Conservation (phyloP, 306 rosid genomes). For the Medicago arabica region DNA sequence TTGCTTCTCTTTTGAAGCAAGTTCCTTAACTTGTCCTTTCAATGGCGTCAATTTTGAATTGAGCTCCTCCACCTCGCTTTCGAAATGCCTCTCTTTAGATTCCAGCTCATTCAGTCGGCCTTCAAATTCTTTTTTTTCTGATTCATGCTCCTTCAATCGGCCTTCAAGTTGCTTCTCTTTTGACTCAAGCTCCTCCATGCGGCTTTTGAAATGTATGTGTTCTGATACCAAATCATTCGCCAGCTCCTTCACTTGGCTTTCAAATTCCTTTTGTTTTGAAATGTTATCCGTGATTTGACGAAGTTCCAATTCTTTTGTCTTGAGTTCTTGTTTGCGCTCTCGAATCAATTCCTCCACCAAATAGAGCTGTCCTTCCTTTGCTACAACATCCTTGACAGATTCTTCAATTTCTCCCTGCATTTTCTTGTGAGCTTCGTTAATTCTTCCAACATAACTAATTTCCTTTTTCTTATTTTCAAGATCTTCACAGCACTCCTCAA, state of each 20-base stretch:
- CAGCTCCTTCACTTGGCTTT: background rate
- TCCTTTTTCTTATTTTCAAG: slow-evolving; percentile 47
- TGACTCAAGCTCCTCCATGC: slow-evolving; percentile 11
- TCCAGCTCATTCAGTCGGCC: background rate
- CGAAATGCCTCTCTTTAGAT: no score
- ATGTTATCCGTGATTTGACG: background rate
- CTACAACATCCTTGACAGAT: slow-evolving; percentile 24
- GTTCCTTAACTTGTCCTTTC: background rate
- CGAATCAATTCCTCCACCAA: slow-evolving; percentile 13
- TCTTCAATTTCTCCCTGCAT: slow-evolving; percentile 24
- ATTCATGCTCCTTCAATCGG: background rate
- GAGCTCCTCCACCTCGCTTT: no score
- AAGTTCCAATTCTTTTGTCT: slow-evolving; percentile 1
- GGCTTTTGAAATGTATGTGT: background rate
- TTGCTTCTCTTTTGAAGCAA: background rate
- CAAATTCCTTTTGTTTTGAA: background rate
- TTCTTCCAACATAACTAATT: slow-evolving; percentile 3
- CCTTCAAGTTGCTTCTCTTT: slow-evolving; percentile 23
- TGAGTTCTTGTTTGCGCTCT: background rate
- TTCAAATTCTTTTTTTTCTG: background rate
- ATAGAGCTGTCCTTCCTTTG: slow-evolving; percentile 20
- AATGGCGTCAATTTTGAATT: no score
- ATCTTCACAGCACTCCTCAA: slow-evolving; percentile 42
- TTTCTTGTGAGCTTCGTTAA: slow-evolving; percentile 1
- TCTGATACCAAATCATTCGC: background rate